These are phyloP conservation scores for Blastomyces silverae DNA, from an alignment of 2,329 filamentous ascomycete species.

Conservation along the genomic window DNA sequence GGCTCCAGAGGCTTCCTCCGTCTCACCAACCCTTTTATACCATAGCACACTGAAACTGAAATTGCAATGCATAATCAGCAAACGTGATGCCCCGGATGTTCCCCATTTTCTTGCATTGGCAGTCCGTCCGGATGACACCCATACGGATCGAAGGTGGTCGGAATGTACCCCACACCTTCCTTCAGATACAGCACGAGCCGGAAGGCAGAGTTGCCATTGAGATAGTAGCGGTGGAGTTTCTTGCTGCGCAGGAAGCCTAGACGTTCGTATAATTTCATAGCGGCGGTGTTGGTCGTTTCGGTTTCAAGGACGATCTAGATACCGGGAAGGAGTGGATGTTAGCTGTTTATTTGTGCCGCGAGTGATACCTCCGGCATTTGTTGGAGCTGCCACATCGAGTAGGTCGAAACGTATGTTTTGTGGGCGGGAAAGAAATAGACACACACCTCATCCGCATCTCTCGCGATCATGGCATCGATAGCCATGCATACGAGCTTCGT, in stretches of 20 bases:
- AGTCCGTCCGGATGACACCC: constrained; percentile 7
- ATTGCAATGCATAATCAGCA: constrained; percentile 11
- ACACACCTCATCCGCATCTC: constrained; percentile 71
- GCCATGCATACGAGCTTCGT: constrained; percentile 82
- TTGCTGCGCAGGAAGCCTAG: constrained; percentile 90
- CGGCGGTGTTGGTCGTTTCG: constrained; percentile 83
- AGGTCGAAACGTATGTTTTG: background rate
- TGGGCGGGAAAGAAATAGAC: constrained; percentile 1
- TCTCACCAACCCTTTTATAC: background rate
- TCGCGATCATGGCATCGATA: constrained; percentile 80
- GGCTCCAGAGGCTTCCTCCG: background rate
- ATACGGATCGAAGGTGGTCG: constrained; percentile 33
- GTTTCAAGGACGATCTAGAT: constrained; percentile 78
- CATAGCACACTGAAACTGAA: background rate
- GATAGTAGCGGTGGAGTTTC: constrained; percentile 85
- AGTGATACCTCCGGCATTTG: background rate
- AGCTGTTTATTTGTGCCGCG: background rate
- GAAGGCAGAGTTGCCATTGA: constrained; percentile 94
- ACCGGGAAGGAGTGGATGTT: background rate
- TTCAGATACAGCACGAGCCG: constrained; percentile 76
- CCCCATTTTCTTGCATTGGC: constrained; percentile 19
- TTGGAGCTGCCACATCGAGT: background rate
- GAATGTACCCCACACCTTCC: constrained; percentile 46
- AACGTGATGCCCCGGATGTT: constrained; percentile 11
- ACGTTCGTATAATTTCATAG: constrained; percentile 86